Evolutionary conservation across 768 basidiomycete genomes (phyloP), one percentile per base, ranked within the genome.

Genomic region (Termitomyces sp.): DNA sequence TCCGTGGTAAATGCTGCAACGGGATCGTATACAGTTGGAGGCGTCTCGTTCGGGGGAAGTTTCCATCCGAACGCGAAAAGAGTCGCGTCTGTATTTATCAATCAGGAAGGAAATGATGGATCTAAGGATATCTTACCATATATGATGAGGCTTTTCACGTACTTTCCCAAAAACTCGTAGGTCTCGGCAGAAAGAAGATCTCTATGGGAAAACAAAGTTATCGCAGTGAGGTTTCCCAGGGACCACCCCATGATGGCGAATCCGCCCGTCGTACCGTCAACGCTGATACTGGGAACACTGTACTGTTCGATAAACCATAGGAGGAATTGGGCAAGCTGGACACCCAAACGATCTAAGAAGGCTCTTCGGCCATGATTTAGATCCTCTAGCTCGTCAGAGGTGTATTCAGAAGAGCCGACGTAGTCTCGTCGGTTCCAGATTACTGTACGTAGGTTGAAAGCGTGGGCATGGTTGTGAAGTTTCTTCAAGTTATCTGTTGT

Each of bases 231-330:
- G 19, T 53, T 62, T 0, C 74, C 75, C 37, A 69, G 58, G 10
- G 73, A 73, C 75, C 75, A 77, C 17, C 73, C 74, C 60, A 73
- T 53, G 12, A 74, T 40, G 5, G 67, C 64, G 14, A 75, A 53
- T 2, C 75, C 75, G 10, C 75, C 74, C 1, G 40, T 53, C 14
- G 55, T 64, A 8, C 65, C 56, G 38, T 75, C 64, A 5, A 28
- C 44, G 24, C 40, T 66, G 6, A 66, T 42, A 40, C 48, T 55
- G 1, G 72, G 71, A 32, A 71, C 64, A 9, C 60, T 45, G 19
- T 67, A 43, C 9, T 58, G 51, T 54, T 65, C 42, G 19, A 70
- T 62, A 12, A 73, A 66, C 32, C 64, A 51, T 22, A 61, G 49
- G 9, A 74, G 48, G 34, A 77, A 65, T 22, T 64, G 53, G 1